A percentile compares a stretch with the other conserved stretches of the same genome.
Conservation (phyloP, 2,329 filamentous ascomycete species). For the Aureobasidium uvarum region DNA sequence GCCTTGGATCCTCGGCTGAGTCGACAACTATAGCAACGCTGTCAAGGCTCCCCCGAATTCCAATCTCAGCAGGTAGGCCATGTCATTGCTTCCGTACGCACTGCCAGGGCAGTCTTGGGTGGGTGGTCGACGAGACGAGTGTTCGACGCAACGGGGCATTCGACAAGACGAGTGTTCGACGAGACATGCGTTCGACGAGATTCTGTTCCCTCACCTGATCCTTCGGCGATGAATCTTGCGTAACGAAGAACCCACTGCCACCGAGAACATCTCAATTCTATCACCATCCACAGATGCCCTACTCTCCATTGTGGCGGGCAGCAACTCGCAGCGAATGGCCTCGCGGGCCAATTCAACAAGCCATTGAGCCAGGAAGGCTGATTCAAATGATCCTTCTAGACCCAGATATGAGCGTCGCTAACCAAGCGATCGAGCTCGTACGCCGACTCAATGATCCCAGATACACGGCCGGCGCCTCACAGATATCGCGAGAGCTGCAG, state of each 20-base stretch:
- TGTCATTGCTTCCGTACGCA: not conserved
- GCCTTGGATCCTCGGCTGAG: conserved; percentile 11
- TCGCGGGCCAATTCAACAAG: not conserved
- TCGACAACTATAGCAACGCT: conserved; percentile 2
- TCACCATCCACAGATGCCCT: not conserved
- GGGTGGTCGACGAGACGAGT: not conserved
- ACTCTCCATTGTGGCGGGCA: not conserved
- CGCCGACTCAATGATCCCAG: conserved; percentile 52
- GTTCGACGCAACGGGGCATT: too few relatives aligned
- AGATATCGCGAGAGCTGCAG: conserved; percentile 73
- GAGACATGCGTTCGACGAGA: not conserved
- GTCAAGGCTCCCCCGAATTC: not conserved
- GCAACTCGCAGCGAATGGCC: not conserved
- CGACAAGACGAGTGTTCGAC: too few relatives aligned
- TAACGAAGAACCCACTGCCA: not conserved
- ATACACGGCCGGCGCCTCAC: conserved; percentile 46
- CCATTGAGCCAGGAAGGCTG: conserved; percentile 1
- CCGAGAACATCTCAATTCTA: not conserved
- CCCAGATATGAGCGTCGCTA: conserved; percentile 10
- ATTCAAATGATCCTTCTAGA: conserved; percentile 10
- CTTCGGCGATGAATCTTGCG: not conserved
- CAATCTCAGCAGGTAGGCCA: not conserved
- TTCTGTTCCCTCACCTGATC: too few relatives aligned
- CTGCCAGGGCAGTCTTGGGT: not conserved
- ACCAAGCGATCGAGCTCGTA: conserved; percentile 45